phyloP scores from a whole-genome alignment of 352 stramenopile species.

The Phytophthora pisi region DNA sequence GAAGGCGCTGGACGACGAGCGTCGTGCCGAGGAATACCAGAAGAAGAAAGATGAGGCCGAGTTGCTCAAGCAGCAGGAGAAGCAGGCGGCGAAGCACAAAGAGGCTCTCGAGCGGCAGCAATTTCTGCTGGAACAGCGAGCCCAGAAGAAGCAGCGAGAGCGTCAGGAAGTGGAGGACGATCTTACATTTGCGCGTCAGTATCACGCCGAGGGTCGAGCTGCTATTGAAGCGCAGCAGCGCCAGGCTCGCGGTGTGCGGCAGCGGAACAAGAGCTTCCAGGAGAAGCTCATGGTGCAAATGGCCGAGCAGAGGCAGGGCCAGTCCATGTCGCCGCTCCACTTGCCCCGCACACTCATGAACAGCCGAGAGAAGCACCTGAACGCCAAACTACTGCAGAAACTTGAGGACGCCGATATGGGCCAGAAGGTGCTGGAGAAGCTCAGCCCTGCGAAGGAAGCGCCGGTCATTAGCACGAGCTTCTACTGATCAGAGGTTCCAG shows the following conservation, averaged over 20 bases:
- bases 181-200: conserved; percentile 56
- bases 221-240: conserved; percentile 55
- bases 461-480: conserved; percentile 61
- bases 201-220: conserved; percentile 49
- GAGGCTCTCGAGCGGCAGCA: conserved; percentile 64
- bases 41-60: conserved; percentile 54
- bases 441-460: conserved; percentile 59
- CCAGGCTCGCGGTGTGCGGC: conserved; percentile 36
- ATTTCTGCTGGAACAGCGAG: conserved; percentile 53
- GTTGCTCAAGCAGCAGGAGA: conserved; percentile 37
- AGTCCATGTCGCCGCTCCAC: conserved; percentile 60
- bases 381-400: conserved; percentile 72
- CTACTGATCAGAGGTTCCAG: conserved; percentile 35
- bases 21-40: conserved; percentile 67
- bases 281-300: conserved; percentile 68
- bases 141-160: conserved; percentile 61
- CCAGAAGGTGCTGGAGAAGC: conserved; percentile 65
- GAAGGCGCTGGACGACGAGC: conserved; percentile 61
- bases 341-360: conserved; percentile 71
- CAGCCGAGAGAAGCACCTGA: conserved; percentile 61
- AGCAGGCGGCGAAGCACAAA: conserved; percentile 36
- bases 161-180: conserved; percentile 67
- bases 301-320: conserved; percentile 52
- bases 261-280: conserved; percentile 69
- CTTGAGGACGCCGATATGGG: conserved; percentile 59